Evolutionary conservation across 2,329 filamentous ascomycete genomes (phyloP).

Genomic region (Cordyceps tenuipes): DNA sequence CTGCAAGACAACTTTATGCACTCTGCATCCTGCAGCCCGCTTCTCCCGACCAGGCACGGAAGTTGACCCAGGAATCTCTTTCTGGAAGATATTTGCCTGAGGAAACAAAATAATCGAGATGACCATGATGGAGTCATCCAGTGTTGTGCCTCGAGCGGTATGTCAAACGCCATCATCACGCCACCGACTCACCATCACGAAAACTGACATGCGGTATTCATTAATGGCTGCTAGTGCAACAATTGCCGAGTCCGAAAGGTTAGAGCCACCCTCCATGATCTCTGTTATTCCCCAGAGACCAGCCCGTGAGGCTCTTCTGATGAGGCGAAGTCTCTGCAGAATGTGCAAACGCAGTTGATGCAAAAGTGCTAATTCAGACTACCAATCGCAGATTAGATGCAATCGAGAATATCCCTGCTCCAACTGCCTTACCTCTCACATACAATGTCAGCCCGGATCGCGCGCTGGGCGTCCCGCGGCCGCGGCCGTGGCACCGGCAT

Average conservation of each 20-base stretch:
- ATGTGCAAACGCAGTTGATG: background rate
- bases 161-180: background rate
- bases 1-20: background rate
- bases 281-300: background rate
- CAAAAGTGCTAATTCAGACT: background rate
- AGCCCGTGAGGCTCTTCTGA: background rate
- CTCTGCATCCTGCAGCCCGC: background rate
- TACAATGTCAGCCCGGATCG: constrained; percentile 14
- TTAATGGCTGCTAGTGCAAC: constrained; percentile 4
- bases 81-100: background rate
- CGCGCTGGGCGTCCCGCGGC: constrained; percentile 7
- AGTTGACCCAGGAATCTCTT: background rate
- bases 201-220: background rate
- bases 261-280: background rate
- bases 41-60: background rate
- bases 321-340: background rate
- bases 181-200: background rate
- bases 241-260: constrained; percentile 12
- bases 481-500: background rate
- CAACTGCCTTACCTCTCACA: constrained; percentile 17
- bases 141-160: constrained; percentile 12
- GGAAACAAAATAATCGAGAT: background rate
- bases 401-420: constrained; percentile 17
- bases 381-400: constrained; percentile 14
- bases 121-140: constrained; percentile 8